Conservation (phyloP, 2,329 filamentous ascomycete genomes). For the Didymella glomerata region DNA sequence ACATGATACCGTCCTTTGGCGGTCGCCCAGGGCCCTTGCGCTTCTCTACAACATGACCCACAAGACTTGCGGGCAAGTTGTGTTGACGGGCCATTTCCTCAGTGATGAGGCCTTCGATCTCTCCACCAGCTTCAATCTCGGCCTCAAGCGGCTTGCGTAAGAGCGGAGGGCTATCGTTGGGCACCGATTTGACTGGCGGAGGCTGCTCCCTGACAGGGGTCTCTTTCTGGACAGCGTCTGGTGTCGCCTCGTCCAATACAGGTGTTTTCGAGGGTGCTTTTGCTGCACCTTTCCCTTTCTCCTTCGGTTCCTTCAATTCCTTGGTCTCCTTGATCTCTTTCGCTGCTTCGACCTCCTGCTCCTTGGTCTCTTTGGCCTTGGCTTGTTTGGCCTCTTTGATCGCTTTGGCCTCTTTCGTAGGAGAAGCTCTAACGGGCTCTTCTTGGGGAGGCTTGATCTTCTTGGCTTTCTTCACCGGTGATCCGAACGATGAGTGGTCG, state of each 20-base stretch:
- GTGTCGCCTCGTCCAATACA: constrained; percentile 41
- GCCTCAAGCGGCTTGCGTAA: constrained; percentile 41
- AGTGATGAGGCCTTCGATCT: constrained; percentile 47
- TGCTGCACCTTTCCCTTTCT: constrained; percentile 35
- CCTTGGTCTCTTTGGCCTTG: constrained; percentile 10
- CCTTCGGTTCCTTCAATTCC: constrained; percentile 33
- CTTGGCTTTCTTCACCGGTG: constrained; percentile 44
- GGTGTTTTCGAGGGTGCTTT: constrained; percentile 36
- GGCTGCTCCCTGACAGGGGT: constrained; percentile 40
- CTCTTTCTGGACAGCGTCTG: constrained; percentile 35
- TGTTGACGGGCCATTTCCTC: constrained; percentile 54
- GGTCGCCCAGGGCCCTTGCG: constrained; percentile 81
- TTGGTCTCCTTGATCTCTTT: constrained; percentile 28
- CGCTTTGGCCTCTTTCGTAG: constrained; percentile 26
- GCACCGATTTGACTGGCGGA: constrained; percentile 34
- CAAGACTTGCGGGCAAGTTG: constrained; percentile 46
- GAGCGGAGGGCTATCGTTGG: constrained; percentile 41
- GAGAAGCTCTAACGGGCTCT: constrained; percentile 14
- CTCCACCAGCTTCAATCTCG: constrained; percentile 42
- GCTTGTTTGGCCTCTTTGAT: constrained; percentile 13
- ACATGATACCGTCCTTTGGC: constrained; percentile 84
- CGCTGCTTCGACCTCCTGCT: constrained; percentile 27
- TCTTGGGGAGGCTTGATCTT: constrained; percentile 31
- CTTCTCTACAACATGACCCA: constrained; percentile 62
- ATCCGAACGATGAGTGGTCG: constrained; percentile 41